Percentiles rank a stretch among this genome's conserved stretches.
Evolutionary conservation across 2,329 filamentous ascomycete genomes (phyloP).

Genomic region (Alternaria arborescens): DNA sequence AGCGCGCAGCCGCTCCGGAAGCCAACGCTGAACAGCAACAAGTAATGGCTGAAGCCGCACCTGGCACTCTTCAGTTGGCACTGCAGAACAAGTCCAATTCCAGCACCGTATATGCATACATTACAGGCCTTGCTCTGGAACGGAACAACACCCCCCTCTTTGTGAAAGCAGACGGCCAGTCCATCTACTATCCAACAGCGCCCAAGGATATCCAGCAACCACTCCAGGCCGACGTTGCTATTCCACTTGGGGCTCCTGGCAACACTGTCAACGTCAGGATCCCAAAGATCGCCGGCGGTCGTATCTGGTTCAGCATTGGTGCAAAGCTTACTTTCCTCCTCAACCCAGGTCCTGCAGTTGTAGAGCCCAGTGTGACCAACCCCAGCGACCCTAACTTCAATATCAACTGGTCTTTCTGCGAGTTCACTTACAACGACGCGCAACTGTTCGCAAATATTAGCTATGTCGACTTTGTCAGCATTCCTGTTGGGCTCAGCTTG

Average conservation of each 20-base stretch:
- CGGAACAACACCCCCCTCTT: constrained; percentile 68
- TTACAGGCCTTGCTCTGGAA: constrained; percentile 72
- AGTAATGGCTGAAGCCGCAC: constrained; percentile 31
- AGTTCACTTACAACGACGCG: constrained; percentile 58
- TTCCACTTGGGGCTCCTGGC: constrained; percentile 70
- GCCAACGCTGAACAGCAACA: constrained; percentile 33
- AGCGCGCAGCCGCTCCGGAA: constrained; percentile 18
- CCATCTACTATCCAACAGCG: constrained; percentile 70
- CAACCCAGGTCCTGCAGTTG: constrained; percentile 75
- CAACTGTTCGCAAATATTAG: constrained; percentile 66
- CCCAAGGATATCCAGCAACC: constrained; percentile 62
- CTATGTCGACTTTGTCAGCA: constrained; percentile 76
- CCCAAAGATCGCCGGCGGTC: constrained; percentile 73
- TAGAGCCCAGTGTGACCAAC: constrained; percentile 78
- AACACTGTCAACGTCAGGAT: constrained; percentile 68
- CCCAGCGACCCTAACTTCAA: constrained; percentile 58
- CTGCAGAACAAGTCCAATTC: constrained; percentile 72
- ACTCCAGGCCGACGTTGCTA: constrained; percentile 67
- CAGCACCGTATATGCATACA: constrained; percentile 70
- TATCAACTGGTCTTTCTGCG: constrained; percentile 57
- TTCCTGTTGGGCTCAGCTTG: constrained; percentile 56
- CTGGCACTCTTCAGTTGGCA: constrained; percentile 65
- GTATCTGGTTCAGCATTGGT: constrained; percentile 75
- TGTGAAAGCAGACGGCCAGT: constrained; percentile 71
- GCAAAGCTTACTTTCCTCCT: constrained; percentile 71